A percentile compares a stretch with the other conserved stretches of the same genome.
Evolutionary conservation across 441 rosid genomes (phyloP).

Genomic region (Lepidium campestre): DNA sequence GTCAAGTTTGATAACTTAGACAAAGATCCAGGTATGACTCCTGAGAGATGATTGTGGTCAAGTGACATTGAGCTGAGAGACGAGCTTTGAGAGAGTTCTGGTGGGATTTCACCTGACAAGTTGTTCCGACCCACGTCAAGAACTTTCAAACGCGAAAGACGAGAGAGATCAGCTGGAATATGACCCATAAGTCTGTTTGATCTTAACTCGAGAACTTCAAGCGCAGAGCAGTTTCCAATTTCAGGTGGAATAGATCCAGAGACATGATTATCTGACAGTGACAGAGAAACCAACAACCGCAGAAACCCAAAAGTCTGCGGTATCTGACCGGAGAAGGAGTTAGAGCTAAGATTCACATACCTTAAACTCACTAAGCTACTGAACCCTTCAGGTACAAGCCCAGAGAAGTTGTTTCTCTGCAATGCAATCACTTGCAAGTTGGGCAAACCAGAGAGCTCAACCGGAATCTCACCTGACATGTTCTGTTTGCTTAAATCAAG

Average conservation of each 20-base stretch:
- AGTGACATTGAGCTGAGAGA: constrained; percentile 48
- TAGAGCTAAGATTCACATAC: constrained; percentile 67
- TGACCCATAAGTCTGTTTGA: constrained; percentile 56
- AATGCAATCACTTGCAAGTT: constrained; percentile 79
- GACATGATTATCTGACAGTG: constrained; percentile 66
- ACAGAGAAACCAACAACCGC: constrained; percentile 53
- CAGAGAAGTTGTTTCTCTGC: constrained; percentile 74
- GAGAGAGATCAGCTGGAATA: constrained; percentile 72
- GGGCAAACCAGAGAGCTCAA: constrained; percentile 78
- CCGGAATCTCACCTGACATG: constrained; percentile 67
- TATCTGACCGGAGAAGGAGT: constrained; percentile 63
- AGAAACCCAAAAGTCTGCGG: constrained; percentile 78
- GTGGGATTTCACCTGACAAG: constrained; percentile 67
- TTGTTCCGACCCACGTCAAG: constrained; percentile 72
- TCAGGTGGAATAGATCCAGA: constrained; percentile 68
- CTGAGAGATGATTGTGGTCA: constrained; percentile 61
- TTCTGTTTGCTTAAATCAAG: constrained; percentile 88
- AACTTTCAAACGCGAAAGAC: constrained; percentile 42
- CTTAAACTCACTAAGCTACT: constrained; percentile 74
- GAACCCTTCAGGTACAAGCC: constrained; percentile 80
- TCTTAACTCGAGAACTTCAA: constrained; percentile 69
- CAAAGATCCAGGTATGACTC: constrained; percentile 59
- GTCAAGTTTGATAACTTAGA: constrained; percentile 53
- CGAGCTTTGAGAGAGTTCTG: constrained; percentile 45
- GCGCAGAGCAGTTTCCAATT: constrained; percentile 81